phyloP scores from a whole-genome alignment of 108 stramenopile genomes.

The Cyclostephanos tholiformis region DNA sequence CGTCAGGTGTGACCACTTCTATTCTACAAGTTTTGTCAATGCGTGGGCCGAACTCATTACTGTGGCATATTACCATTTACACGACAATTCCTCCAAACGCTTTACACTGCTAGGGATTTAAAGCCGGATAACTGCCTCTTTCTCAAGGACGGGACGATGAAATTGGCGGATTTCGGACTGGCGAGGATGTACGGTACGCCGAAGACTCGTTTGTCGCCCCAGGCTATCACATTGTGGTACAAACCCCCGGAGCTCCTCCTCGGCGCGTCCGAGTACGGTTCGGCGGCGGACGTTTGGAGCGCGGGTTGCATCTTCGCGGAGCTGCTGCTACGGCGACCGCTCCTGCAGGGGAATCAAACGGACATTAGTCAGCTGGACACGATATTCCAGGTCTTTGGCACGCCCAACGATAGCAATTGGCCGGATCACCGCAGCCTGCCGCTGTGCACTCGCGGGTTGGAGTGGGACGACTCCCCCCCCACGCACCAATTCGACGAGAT shows the following conservation, averaged over 20 bases:
- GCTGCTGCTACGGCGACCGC: slow-evolving; percentile 80
- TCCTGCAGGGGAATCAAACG: slow-evolving; percentile 83
- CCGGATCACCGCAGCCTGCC: slow-evolving; percentile 82
- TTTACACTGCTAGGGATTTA: slow-evolving; percentile 62
- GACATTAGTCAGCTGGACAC: slow-evolving; percentile 86
- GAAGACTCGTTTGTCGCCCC: slow-evolving; percentile 76
- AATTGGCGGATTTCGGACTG: slow-evolving; percentile 90
- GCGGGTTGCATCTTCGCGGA: slow-evolving; percentile 97
- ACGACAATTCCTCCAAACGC: neutral
- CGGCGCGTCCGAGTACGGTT: slow-evolving; percentile 88
- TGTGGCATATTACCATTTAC: neutral
- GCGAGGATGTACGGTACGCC: slow-evolving; percentile 89
- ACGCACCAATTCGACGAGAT: slow-evolving; percentile 85
- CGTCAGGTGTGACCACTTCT: neutral
- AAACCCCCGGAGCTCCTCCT: slow-evolving; percentile 94
- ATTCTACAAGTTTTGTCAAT: neutral
- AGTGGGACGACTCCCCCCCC: slow-evolving; percentile 80
- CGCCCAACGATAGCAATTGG: slow-evolving; percentile 88
- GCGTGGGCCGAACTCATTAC: neutral
- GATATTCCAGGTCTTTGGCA: slow-evolving; percentile 90
- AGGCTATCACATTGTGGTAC: slow-evolving; percentile 96
- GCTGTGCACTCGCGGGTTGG: slow-evolving; percentile 66
- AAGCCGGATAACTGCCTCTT: slow-evolving; percentile 86
- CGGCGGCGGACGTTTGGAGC: slow-evolving; percentile 94
- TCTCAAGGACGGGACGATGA: slow-evolving; percentile 87